phyloP scores from a whole-genome alignment of 495 filamentous ascomycete species.

The Neurospora sp. region DNA sequence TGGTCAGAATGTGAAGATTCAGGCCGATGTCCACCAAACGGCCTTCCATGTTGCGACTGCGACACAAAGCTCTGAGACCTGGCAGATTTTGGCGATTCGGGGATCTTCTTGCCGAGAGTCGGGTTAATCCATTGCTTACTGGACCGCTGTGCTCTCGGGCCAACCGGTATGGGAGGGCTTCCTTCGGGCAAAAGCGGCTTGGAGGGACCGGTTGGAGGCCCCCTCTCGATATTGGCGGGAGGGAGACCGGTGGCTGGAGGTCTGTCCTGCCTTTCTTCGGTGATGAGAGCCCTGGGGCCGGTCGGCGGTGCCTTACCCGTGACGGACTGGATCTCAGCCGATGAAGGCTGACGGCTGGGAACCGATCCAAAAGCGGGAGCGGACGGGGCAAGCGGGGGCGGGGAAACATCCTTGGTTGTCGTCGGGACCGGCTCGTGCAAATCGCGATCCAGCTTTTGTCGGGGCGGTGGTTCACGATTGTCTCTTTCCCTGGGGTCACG shows the following conservation, averaged over 20 bases:
- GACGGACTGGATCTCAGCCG: constrained; percentile 26
- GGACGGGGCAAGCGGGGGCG: constrained; percentile 69
- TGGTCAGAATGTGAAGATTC: constrained; percentile 31
- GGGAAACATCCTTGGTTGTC: constrained; percentile 41
- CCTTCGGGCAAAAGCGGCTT: constrained; percentile 42
- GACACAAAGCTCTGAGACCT: constrained; percentile 34
- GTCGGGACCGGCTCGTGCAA: constrained; percentile 33
- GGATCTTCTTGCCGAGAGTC: constrained; percentile 31
- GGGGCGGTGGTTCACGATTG: constrained; percentile 31
- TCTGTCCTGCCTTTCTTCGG: constrained; percentile 36
- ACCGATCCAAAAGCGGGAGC: constrained; percentile 74
- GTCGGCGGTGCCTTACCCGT: constrained; percentile 41
- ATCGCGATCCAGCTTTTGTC: constrained; percentile 30
- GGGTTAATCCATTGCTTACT: constrained; percentile 58
- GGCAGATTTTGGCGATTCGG: constrained; percentile 33
- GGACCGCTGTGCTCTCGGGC: constrained; percentile 42
- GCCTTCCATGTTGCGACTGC: constrained; percentile 29
- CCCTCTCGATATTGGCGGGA: constrained; percentile 18
- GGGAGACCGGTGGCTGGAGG: constrained; percentile 14
- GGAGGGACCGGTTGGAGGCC: constrained; percentile 34
- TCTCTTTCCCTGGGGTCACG: constrained; percentile 35
- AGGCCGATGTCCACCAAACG: constrained; percentile 20
- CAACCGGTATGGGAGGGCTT: constrained; percentile 46
- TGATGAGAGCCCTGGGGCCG: constrained; percentile 35
- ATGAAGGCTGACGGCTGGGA: constrained; percentile 32